Conservation (phyloP, 2,329 filamentous ascomycete genomes). For the Sclerotinia borealis region DNA sequence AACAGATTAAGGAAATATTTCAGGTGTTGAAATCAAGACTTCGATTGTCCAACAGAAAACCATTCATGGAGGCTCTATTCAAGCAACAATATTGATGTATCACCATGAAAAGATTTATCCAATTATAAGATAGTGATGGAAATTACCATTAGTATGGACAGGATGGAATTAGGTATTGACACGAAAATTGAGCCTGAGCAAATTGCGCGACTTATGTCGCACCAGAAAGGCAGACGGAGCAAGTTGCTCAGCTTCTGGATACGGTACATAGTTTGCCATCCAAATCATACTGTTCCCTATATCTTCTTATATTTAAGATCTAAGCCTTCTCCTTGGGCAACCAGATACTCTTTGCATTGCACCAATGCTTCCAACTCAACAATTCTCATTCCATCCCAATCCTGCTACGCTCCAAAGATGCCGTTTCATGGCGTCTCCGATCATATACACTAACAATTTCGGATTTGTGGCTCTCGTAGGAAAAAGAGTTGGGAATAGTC, state of each 20-base stretch:
- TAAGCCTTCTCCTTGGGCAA: not conserved
- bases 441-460: too few relatives aligned
- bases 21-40: not conserved
- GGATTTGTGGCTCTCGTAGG: too few relatives aligned
- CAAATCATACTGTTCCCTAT: not conserved
- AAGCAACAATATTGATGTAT: too few relatives aligned
- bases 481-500: too few relatives aligned
- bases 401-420: slow-evolving; percentile 27
- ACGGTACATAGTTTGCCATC: not conserved
- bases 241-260: not conserved
- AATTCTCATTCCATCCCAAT: slow-evolving; percentile 27
- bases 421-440: too few relatives aligned
- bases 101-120: fast-evolving
- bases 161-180: too few relatives aligned
- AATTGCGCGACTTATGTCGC: not conserved
- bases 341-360: slow-evolving; percentile 11
- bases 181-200: not conserved
- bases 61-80: not conserved
- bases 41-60: not conserved
- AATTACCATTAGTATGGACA: not conserved
- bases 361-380: slow-evolving; percentile 4
- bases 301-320: not conserved
- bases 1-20: too few relatives aligned
- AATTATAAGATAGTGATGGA: not conserved
- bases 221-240: not conserved